Base-by-base conservation (phyloP, 441 rosid genomes). In the Pelargonium citronellum region DNA sequence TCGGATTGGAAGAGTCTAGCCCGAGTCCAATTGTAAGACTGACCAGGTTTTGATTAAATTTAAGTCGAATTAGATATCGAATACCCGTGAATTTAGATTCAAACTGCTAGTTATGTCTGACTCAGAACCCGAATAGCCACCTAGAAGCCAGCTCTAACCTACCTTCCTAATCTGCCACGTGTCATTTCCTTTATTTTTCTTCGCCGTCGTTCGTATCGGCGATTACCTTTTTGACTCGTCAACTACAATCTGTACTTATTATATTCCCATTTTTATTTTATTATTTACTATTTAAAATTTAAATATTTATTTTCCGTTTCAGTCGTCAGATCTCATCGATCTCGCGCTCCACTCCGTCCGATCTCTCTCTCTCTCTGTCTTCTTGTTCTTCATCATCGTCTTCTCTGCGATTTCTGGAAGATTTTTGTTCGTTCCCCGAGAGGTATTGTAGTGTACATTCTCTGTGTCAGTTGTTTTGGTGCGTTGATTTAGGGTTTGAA, bases 401-500 rank as follows among this genome's bases (percentile, higher is more conserved):
- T 34, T 34, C 39, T 34, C 39, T 34, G 39, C 39, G 39, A 34
- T 34, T 34, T 34, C 39, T 34, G 6, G 39, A 34, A 34, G 39
- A 34, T 34, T 34, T 34, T 34, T 34, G 39, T 34, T 34, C 39
- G 39, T 34, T 34, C 39, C 0, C 39, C 6, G 39, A 34, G 39
- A 34, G 39, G 39, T 34, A 34, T 34, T 5, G 39, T 34, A 34
- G 39, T 34, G 63, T 17, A 17, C 63, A 17, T 57, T 57, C 63
- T 57, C 27, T 24, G 30, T 9, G 63, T 57, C 63, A 19, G 19
- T 57, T 30, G 63, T 57, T 19, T 47, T 47, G 53, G 53, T 47
- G 63, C 20, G 63, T 9, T 17, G 63, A 19, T 19, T 57, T 57
- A 57, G 63, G 63, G 63, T 57, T 57, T 57, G 63, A 57, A 57